These are phyloP conservation scores for Castanea sativa DNA, from an alignment of 306 rosid species.

Conservation along the genomic window DNA sequence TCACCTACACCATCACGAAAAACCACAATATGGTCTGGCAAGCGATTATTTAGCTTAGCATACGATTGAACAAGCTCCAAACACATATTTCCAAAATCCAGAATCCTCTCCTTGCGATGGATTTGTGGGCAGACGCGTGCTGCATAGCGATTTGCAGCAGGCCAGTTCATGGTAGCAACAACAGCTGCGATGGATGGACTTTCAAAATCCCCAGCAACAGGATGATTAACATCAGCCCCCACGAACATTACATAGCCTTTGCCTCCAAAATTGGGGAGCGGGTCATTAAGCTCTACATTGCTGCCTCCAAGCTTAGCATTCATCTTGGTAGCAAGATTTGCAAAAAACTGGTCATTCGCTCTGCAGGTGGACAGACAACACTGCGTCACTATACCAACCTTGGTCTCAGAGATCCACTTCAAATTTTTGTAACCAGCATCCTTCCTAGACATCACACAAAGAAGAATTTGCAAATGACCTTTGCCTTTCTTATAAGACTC, in stretches of 20 bases:
- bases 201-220: constrained; percentile 35
- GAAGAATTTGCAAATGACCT: constrained; percentile 50
- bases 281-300: constrained; percentile 57
- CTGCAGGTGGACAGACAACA: constrained; percentile 54
- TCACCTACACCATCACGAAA: constrained; percentile 85
- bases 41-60: constrained; percentile 31
- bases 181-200: constrained; percentile 79
- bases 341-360: constrained; percentile 48
- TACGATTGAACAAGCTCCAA: constrained; percentile 61
- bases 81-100: constrained; percentile 57
- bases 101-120: constrained; percentile 51
- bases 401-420: constrained; percentile 72
- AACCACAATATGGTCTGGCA: constrained; percentile 54
- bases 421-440: constrained; percentile 59
- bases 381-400: constrained; percentile 72
- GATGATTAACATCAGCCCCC: constrained; percentile 91
- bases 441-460: constrained; percentile 64
- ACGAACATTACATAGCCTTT: constrained; percentile 66
- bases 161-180: constrained; percentile 80
- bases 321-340: constrained; percentile 72
- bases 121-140: constrained; percentile 56
- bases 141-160: constrained; percentile 76
- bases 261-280: constrained; percentile 43
- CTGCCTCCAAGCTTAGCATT: constrained; percentile 91
- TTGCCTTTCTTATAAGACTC: constrained; percentile 10